Base-by-base conservation (phyloP, 257 asterid species). In the Datura wrightii region DNA sequence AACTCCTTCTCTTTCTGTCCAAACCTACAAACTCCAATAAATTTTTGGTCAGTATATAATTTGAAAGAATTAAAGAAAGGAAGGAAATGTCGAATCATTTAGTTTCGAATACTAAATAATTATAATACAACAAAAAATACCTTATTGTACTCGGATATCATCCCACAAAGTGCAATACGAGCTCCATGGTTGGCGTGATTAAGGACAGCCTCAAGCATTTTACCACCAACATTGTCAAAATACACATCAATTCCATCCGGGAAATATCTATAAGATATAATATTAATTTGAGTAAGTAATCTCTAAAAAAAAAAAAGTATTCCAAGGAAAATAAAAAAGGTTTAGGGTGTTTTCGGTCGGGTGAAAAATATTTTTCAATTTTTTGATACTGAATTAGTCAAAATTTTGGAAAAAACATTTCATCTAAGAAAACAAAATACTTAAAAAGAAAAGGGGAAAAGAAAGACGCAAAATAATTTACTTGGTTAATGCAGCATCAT, bases 401-500 rank as follows among this genome's bases (percentile, higher is more conserved):
- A 39, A 39, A 39, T 24, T 24, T 24, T 24, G 31, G 1, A 24
- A 24, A 24, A 24, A 24, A 24, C 31, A 24, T 24, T 24, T 24
- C 31, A 24, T 24, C 31, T 24, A 24, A 24, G 31, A 24, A 24
- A 24, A 24, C 39, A 31, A 24, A 63, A 31, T 31, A 31, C 13
- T 5, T 39, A 3, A 2, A 7, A 15, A 7, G 6, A 1, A 18
- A 42, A n/a, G 48, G 11, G 19, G 5, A 3, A 37, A 66, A 37
- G 9, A 6, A 37, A 14, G 18, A 10, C 44, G 1, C 10, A 71
- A 71, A 44, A 19, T n/a, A n/a, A 46, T 71, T 44, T 71, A 71
- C 39, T 71, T 71, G 80, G n/a, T 71, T 71, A 44, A 71, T 44
- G 80, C 80, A 44, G 39, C 58, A 71, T 71, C 58, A 44, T 44